These are phyloP conservation scores for Podosphaera xanthii DNA, from an alignment of 2,329 filamentous ascomycete species.

Conservation along the genomic window DNA sequence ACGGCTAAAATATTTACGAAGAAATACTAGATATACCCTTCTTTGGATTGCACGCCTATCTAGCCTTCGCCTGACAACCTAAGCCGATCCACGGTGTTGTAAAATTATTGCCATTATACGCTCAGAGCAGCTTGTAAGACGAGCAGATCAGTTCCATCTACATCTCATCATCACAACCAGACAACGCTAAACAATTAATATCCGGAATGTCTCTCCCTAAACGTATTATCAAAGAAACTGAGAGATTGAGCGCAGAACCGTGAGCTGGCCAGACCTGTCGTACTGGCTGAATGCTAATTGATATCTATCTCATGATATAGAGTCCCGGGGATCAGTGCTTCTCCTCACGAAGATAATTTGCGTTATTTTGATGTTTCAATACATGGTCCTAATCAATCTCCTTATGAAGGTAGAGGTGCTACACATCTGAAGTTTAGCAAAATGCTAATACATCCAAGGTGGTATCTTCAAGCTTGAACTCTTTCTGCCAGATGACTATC, in stretches of 20 bases:
- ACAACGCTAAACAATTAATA: neutral
- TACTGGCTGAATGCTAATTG: neutral
- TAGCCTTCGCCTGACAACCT: too few species aligned
- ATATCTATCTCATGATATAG: slow-evolving; percentile 22
- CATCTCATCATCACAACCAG: neutral
- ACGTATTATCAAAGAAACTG: slow-evolving; percentile 95
- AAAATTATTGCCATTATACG: neutral
- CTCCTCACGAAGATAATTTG: slow-evolving; percentile 91
- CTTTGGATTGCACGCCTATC: too few species aligned
- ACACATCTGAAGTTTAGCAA: neutral
- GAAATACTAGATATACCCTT: too few species aligned
- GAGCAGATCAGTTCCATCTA: neutral
- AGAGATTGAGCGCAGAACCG: slow-evolving; percentile 91
- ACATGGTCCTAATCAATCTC: slow-evolving; percentile 73
- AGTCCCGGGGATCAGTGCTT: slow-evolving; percentile 84
- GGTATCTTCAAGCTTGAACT: slow-evolving; percentile 94
- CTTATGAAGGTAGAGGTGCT: slow-evolving; percentile 56
- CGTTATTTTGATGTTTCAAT: slow-evolving; percentile 97
- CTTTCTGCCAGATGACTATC: slow-evolving; percentile 95
- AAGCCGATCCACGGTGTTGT: too few species aligned
- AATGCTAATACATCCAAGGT: slow-evolving; percentile 7
- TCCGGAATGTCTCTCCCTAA: slow-evolving; percentile 51
- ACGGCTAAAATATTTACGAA: too few species aligned
- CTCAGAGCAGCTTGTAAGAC: neutral
- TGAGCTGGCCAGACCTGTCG: slow-evolving; percentile 25